These are phyloP conservation scores for Austroboletus novae-zelandiae DNA, from an alignment of 1,284 basidiomycete genomes.

Conservation along the genomic window DNA sequence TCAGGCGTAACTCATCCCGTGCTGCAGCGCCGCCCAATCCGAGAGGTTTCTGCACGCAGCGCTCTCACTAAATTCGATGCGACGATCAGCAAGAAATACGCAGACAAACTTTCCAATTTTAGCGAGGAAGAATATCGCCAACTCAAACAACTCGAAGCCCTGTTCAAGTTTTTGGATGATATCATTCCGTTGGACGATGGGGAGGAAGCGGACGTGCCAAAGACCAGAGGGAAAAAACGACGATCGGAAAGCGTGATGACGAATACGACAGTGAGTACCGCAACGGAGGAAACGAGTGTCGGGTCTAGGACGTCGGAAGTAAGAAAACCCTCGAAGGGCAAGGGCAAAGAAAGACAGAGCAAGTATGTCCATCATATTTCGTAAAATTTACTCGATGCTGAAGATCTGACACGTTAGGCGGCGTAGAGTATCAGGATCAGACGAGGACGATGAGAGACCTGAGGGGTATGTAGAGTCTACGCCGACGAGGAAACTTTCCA, in stretches of 20 bases:
- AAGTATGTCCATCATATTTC: constrained; percentile 35
- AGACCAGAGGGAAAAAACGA: constrained; percentile 45
- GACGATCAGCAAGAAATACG: constrained; percentile 67
- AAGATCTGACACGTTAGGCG: constrained; percentile 29
- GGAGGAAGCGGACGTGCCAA: constrained; percentile 45
- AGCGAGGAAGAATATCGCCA: constrained; percentile 70
- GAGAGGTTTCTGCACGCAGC: constrained; percentile 73
- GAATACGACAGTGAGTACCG: constrained; percentile 34
- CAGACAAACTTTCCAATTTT: constrained; percentile 66
- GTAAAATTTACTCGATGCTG: background rate
- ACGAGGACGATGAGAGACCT: constrained; percentile 34
- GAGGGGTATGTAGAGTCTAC: constrained; percentile 31
- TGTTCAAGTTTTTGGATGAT: constrained; percentile 70
- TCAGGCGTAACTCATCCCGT: no score
- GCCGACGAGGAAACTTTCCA: constrained; percentile 42
- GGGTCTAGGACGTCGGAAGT: constrained; percentile 27
- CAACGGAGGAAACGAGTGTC: constrained; percentile 25
- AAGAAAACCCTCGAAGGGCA: constrained; percentile 23
- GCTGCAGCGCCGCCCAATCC: constrained; percentile 69
- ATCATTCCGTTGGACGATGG: constrained; percentile 54
- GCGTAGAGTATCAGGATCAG: constrained; percentile 46
- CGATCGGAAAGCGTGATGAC: constrained; percentile 46
- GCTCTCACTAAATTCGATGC: constrained; percentile 77
- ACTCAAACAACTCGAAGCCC: constrained; percentile 52
- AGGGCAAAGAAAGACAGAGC: constrained; percentile 30